A percentile compares a stretch with the other conserved stretches of the same genome.
Evolutionary conservation across 2,329 filamentous ascomycete genomes (phyloP).

Genomic region (Teratosphaeria zuluensis): DNA sequence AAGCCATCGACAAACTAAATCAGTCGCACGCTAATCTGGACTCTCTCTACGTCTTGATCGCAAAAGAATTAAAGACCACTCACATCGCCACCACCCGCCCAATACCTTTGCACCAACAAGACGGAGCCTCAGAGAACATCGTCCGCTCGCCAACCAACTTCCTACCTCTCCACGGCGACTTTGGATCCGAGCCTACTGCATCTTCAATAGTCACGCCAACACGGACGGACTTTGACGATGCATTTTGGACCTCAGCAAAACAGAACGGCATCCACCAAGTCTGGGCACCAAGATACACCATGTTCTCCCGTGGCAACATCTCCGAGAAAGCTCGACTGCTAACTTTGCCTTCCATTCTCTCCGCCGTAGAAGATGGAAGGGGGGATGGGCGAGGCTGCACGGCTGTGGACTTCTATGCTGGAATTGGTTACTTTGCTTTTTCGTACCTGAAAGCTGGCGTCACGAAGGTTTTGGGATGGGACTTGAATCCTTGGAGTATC

Average conservation of each 20-base stretch:
- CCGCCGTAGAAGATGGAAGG: slow-evolving; percentile 24
- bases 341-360: slow-evolving; percentile 26
- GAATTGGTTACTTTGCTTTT: slow-evolving; percentile 90
- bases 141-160: slow-evolving; percentile 65
- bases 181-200: slow-evolving; percentile 44
- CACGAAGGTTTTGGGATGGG: slow-evolving; percentile 68
- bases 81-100: slow-evolving; percentile 52
- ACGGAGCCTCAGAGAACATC: slow-evolving; percentile 42
- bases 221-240: slow-evolving; percentile 48
- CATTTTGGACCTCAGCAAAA: slow-evolving; percentile 69
- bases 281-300: slow-evolving; percentile 84
- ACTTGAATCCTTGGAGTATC: slow-evolving; percentile 57
- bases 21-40: slow-evolving; percentile 28
- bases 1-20: slow-evolving; percentile 29
- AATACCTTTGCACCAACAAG: slow-evolving; percentile 31
- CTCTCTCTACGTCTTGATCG: slow-evolving; percentile 34
- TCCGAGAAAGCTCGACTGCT: slow-evolving; percentile 77
- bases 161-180: slow-evolving; percentile 61
- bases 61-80: slow-evolving; percentile 36
- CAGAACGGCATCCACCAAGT: slow-evolving; percentile 70
- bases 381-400: slow-evolving; percentile 16
- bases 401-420: slow-evolving; percentile 73
- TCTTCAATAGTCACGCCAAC: slow-evolving; percentile 13
- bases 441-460: slow-evolving; percentile 66
- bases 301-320: slow-evolving; percentile 89